Evolutionary conservation across 257 asterid species (phyloP), one percentile per base, ranked within the genome.

Genomic region (Solanum etuberosum): DNA sequence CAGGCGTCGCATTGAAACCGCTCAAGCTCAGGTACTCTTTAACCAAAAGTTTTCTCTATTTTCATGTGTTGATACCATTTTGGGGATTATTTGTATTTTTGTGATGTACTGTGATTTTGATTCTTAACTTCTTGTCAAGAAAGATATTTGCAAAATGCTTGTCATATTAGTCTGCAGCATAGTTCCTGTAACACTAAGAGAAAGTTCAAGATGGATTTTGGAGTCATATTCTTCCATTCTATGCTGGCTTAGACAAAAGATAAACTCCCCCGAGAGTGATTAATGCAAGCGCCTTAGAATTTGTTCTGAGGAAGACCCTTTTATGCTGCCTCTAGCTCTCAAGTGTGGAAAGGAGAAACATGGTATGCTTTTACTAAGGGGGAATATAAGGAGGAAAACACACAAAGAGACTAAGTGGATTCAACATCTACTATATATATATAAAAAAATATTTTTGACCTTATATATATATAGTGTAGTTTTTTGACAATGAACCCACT

Each of bases 1-100:
- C 23, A 89, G 98, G 92, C 98, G 99, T 83, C 98, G 99, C 40
- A 95, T 97, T 83, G 99, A 97, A 93, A 96, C 99, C 54, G 99
- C 99, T 89, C 99, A 97, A 95, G 99, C 98, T 87, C 99, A 97
- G 90, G 99, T 96, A 80, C 83, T 89, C 46, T 67, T 87, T 86
- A n/a, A 13, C 71, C 16, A 40, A 4, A 40, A 16, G 59, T 20
- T 70, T 32, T 12, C 7, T 42, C 11, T 71, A 23, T 84, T 65
- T 35, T 38, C 87, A 61, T n/a, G 48, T 31, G 18, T 23, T 40
- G 54, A 32, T 61, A 59, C 54, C 29, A 65, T 83, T 31, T 57
- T 35, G 35, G 61, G 40, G 35, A 12, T 31, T 84, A 15, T 63
- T 59, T 43, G 31, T 84, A 34, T n/a, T 23, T 83, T 65, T 59